Percentiles rank a stretch among this genome's conserved stretches.
Conservation (phyloP, 257 asterid genomes). For the Dorcoceras hygrometricum region DNA sequence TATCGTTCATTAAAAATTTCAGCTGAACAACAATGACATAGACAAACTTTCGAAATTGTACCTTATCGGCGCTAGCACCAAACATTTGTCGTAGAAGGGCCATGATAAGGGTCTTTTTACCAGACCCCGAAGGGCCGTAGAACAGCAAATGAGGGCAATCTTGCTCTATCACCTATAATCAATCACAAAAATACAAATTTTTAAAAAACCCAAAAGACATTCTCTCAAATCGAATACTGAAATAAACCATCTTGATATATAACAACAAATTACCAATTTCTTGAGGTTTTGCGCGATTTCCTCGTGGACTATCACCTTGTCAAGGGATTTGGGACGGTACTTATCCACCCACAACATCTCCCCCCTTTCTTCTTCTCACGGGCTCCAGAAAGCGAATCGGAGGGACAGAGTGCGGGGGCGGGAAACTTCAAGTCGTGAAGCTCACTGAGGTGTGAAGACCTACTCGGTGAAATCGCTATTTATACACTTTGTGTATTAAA, state of each 20-base stretch:
- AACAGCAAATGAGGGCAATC: constrained; percentile 96
- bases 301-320: constrained; percentile 72
- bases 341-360: constrained; percentile 97
- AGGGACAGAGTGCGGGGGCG: constrained; percentile 28
- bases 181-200: constrained; percentile 2
- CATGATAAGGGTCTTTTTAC: constrained; percentile 96
- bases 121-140: constrained; percentile 95
- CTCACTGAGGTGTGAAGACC: background rate
- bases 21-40: background rate
- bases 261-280: constrained; percentile 56
- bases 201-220: constrained; percentile 1
- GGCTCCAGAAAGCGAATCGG: background rate
- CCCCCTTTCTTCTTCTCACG: constrained; percentile 12
- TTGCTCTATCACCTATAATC: constrained; percentile 71
- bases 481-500: no score
- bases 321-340: constrained; percentile 93
- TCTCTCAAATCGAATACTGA: background rate
- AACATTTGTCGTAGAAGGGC: constrained; percentile 92
- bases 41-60: constrained; percentile 5
- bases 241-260: background rate
- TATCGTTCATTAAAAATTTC: background rate
- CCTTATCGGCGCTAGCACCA: constrained; percentile 95
- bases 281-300: constrained; percentile 86
- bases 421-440: constrained; percentile 28
- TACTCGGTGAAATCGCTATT: background rate